A percentile compares a stretch with the other conserved stretches of the same genome.
Conservation (phyloP, 2,329 filamentous ascomycete species). For the Neoarthrinium moseri region DNA sequence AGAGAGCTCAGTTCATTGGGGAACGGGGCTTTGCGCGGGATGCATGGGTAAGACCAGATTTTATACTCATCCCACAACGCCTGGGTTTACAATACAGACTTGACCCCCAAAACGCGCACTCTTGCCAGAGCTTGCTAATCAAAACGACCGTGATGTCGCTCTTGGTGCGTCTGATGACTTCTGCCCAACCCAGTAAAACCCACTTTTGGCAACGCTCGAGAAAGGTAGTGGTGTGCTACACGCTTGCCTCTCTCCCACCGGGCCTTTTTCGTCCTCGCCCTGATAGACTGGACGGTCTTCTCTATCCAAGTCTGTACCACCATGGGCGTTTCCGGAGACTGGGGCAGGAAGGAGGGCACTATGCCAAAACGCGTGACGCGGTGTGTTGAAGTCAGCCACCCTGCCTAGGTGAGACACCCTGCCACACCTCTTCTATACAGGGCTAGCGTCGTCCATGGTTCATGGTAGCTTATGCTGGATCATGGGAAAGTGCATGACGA, state of each 20-base stretch:
- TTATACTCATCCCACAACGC: neutral
- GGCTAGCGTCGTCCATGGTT: neutral
- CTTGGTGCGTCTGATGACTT: slow-evolving; percentile 30
- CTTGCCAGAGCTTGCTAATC: neutral
- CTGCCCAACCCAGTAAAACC: slow-evolving; percentile 8
- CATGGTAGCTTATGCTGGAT: slow-evolving; percentile 13
- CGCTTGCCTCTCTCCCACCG: slow-evolving; percentile 20
- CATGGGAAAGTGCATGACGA: slow-evolving; percentile 16
- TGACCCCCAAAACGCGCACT: slow-evolving; percentile 4
- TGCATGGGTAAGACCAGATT: too few relatives aligned
- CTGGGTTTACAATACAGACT: slow-evolving; percentile 17
- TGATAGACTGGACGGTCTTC: slow-evolving; percentile 8
- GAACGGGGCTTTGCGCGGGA: too few relatives aligned
- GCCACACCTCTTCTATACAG: slow-evolving; percentile 21
- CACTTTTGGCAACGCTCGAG: slow-evolving; percentile 11
- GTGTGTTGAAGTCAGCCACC: slow-evolving; percentile 30
- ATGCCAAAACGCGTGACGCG: slow-evolving; percentile 28
- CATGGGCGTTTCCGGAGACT: slow-evolving; percentile 21
- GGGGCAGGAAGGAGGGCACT: slow-evolving; percentile 21
- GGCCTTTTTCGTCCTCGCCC: slow-evolving; percentile 16
- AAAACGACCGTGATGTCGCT: slow-evolving; percentile 10
- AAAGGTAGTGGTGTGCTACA: slow-evolving; percentile 24
- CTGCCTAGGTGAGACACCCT: slow-evolving; percentile 32
- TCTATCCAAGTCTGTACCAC: slow-evolving; percentile 9
- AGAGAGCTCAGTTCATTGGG: too few relatives aligned